These are phyloP conservation scores for Mortierella sp. DNA, from an alignment of 371 early-diverging fungal genomes.

Conservation along the genomic window DNA sequence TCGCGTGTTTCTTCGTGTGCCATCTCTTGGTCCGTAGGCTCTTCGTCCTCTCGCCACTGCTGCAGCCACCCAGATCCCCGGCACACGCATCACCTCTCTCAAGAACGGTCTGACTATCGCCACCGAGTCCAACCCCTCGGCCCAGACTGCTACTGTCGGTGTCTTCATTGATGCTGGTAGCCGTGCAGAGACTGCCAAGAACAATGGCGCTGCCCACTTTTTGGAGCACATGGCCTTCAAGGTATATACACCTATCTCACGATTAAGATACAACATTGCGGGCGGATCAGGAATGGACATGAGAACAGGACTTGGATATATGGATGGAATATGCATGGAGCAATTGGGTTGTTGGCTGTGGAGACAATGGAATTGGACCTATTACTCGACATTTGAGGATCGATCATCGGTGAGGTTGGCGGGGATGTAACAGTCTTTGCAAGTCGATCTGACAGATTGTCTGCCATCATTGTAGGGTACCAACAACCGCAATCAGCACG, in stretches of 20 bases:
- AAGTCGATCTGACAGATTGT: conserved; percentile 5
- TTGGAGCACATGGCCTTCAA: conserved; percentile 99
- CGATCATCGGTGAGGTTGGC: too few relatives aligned
- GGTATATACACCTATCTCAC: conserved; percentile 58
- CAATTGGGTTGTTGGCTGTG: too few relatives aligned
- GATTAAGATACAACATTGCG: not conserved
- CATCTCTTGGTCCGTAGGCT: conserved; percentile 44
- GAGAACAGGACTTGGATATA: not conserved
- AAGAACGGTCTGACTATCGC: conserved; percentile 96
- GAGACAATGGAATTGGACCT: too few relatives aligned
- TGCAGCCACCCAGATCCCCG: conserved; percentile 60
- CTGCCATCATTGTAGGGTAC: conserved; percentile 78
- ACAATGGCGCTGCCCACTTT: conserved; percentile 98
- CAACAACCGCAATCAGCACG: conserved; percentile 81
- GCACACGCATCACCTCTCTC: conserved; percentile 83
- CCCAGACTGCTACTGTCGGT: conserved; percentile 97
- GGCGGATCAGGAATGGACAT: conserved; percentile 1
- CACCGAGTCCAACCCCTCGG: conserved; percentile 91
- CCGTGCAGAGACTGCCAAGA: conserved; percentile 88
- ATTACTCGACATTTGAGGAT: too few relatives aligned
- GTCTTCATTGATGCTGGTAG: conserved; percentile 98
- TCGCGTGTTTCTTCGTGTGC: not conserved
- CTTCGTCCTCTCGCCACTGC: conserved; percentile 67
- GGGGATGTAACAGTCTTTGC: not conserved
- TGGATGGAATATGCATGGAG: too few relatives aligned